phyloP scores from a whole-genome alignment of 176 grass and related monocot species.

The Triticum urartu region DNA sequence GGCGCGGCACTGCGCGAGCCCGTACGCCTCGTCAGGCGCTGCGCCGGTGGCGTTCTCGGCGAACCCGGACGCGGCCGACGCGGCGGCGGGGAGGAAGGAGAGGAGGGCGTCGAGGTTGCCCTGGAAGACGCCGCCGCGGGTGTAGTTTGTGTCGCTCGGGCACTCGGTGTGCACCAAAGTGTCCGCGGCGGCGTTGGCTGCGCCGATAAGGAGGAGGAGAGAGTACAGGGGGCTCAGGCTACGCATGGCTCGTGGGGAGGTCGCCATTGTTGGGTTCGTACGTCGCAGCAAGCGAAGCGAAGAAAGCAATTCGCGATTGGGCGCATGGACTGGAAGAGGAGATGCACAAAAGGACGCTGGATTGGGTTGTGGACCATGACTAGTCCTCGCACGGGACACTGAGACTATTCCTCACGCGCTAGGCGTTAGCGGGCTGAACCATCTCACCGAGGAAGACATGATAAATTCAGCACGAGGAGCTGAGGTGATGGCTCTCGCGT shows the following conservation, averaged over 20 bases:
- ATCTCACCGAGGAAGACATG: too few species aligned
- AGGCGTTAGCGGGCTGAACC: too few species aligned
- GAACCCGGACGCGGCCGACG: slow-evolving; percentile 24
- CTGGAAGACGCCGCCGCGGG: slow-evolving; percentile 38
- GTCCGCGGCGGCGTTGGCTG: background rate
- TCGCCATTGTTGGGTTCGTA: background rate
- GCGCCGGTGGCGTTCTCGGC: slow-evolving; percentile 20
- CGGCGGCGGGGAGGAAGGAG: slow-evolving; percentile 26
- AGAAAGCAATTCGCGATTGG: background rate
- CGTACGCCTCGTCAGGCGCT: slow-evolving; percentile 27
- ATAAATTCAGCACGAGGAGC: too few species aligned
- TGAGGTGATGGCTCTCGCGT: too few species aligned
- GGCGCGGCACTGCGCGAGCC: slow-evolving; percentile 58
- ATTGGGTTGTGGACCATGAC: too few species aligned
- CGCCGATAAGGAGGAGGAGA: background rate
- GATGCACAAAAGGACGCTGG: background rate
- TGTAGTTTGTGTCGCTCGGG: slow-evolving; percentile 38
- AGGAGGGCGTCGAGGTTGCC: slow-evolving; percentile 46
- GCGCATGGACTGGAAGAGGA: background rate
- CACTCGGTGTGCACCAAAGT: background rate
- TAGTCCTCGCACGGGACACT: too few species aligned
- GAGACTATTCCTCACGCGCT: too few species aligned
- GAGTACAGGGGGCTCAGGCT: background rate
- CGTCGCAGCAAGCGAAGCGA: background rate
- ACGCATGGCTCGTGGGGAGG: background rate